A percentile compares a stretch with the other conserved stretches of the same genome.
Evolutionary conservation across 2,329 filamentous ascomycete species (phyloP).

Genomic region (Paracamarosporium sp.): DNA sequence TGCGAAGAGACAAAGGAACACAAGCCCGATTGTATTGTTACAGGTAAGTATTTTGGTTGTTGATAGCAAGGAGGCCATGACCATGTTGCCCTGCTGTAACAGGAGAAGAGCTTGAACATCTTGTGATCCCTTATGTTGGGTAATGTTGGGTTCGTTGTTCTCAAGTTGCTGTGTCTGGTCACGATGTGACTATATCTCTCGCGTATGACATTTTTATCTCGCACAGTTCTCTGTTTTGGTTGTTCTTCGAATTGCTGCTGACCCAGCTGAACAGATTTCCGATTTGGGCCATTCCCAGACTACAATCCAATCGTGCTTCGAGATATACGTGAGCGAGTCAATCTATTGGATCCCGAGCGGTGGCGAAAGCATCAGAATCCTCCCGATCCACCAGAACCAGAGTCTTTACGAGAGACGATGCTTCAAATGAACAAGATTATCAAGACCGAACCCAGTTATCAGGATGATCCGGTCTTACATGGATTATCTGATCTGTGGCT

Average conservation of each 20-base stretch:
- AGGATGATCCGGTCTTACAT: constrained; percentile 21
- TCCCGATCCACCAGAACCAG: constrained; percentile 8
- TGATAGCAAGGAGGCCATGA: not conserved
- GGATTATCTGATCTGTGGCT: constrained; percentile 19
- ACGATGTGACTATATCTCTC: not conserved
- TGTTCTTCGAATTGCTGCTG: not conserved
- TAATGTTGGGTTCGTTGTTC: not conserved
- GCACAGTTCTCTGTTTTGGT: not conserved
- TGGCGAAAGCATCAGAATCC: constrained; percentile 26
- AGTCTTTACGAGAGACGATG: constrained; percentile 12
- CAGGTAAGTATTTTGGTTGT: constrained; percentile 20
- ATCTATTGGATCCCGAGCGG: constrained; percentile 33
- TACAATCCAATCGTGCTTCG: constrained; percentile 12
- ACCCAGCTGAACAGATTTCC: not conserved
- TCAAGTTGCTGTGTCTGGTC: not conserved
- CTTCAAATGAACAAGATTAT: constrained; percentile 23
- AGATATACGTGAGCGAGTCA: constrained; percentile 16
- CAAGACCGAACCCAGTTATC: constrained; percentile 24
- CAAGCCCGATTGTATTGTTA: constrained; percentile 23
- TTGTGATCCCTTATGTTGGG: not conserved
- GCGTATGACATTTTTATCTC: not conserved
- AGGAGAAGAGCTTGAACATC: not conserved
- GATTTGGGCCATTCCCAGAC: not conserved
- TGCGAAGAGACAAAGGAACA: constrained; percentile 25
- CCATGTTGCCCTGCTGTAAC: not conserved